Percentiles rank a stretch among this genome's conserved stretches.
phyloP scores from a whole-genome alignment of 139 green algal species.

The Auxenochlorella pyrenoidosa region DNA sequence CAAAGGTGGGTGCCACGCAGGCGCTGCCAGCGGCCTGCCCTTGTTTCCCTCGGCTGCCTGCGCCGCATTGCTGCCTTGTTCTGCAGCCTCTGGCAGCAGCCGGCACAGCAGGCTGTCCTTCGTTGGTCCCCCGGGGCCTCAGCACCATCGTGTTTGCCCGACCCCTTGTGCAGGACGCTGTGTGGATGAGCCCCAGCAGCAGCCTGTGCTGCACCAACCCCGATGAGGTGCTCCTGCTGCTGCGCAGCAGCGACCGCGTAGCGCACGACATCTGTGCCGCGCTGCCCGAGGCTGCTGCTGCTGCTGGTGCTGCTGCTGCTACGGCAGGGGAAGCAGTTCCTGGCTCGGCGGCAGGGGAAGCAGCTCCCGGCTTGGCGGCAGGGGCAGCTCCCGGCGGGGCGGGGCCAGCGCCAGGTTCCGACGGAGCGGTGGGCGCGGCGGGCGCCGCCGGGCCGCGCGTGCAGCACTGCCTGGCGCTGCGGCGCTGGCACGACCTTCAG shows the following conservation, averaged over 20 bases:
- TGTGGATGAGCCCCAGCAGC: slow-evolving; percentile 78
- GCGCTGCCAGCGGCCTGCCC: too few species aligned
- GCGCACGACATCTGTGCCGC: slow-evolving; percentile 82
- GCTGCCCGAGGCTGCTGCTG: too few species aligned
- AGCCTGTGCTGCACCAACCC: slow-evolving; percentile 67
- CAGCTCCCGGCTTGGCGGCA: neutral
- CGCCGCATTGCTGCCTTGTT: neutral
- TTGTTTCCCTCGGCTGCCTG: too few species aligned
- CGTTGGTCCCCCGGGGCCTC: too few species aligned
- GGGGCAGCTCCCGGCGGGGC: neutral
- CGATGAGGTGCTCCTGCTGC: slow-evolving; percentile 89
- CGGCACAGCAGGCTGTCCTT: too few species aligned
- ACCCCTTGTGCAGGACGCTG: slow-evolving; percentile 68
- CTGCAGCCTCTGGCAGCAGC: neutral
- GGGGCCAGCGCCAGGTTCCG: too few species aligned
- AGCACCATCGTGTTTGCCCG: too few species aligned
- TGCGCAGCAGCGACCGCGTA: slow-evolving; percentile 91
- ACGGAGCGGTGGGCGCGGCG: too few species aligned
- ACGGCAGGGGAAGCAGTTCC: too few species aligned
- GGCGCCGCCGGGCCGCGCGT: neutral
- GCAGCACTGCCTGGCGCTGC: slow-evolving; percentile 74
- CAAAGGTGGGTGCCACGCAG: slow-evolving; percentile 50
- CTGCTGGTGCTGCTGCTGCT: too few species aligned
- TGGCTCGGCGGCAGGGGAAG: neutral
- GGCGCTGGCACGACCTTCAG: slow-evolving; percentile 79